Evolutionary conservation across 345 rosid genomes (phyloP).

Genomic region (Bruguiera sexangula): DNA sequence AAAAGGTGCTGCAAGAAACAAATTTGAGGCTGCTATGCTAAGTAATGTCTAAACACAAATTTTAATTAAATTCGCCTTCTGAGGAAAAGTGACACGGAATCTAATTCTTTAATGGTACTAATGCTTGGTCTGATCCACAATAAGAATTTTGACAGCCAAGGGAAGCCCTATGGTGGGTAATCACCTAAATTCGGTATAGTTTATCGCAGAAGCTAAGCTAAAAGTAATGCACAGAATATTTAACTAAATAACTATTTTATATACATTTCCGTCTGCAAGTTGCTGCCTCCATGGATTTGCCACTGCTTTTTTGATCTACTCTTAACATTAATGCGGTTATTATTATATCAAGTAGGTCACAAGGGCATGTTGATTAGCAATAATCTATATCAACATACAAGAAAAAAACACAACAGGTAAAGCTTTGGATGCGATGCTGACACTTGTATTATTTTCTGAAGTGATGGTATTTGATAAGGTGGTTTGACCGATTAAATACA

Average conservation of each 20-base stretch:
- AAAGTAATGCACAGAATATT: constrained; percentile 19
- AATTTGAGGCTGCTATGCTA: background rate
- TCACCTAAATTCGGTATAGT: constrained; percentile 34
- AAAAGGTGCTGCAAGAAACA: background rate
- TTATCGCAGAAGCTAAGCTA: background rate
- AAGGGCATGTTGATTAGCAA: constrained; percentile 13
- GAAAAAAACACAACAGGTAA: background rate
- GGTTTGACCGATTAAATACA: background rate
- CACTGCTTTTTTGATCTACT: constrained; percentile 33
- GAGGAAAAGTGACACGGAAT: constrained; percentile 2
- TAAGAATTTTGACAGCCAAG: constrained; percentile 15
- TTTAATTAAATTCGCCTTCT: background rate
- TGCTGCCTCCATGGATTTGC: constrained; percentile 40
- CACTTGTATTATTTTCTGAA: background rate
- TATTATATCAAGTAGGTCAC: constrained; percentile 21
- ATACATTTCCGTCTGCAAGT: constrained; percentile 36
- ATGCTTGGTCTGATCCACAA: constrained; percentile 8
- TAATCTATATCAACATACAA: background rate
- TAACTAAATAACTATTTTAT: constrained; percentile 12
- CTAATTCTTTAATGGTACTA: constrained; percentile 4
- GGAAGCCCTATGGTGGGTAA: constrained; percentile 34
- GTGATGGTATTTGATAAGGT: constrained; percentile 2
- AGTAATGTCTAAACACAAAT: background rate
- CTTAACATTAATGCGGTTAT: constrained; percentile 8
- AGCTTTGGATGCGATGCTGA: constrained; percentile 12